Conservation (phyloP, 140 eudicot species). For the Stevia rebaudiana region DNA sequence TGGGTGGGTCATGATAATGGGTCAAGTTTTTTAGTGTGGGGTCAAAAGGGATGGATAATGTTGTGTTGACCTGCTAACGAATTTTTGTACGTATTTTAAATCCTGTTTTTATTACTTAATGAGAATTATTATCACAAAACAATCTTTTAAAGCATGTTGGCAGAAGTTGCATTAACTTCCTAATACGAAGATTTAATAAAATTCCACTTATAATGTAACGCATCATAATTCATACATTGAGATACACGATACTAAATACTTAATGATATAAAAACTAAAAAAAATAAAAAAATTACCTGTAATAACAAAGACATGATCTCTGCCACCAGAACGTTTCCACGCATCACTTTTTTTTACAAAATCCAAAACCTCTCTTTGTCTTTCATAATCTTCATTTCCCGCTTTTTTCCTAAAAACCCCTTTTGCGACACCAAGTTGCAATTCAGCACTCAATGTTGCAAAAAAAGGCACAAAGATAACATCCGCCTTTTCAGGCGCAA, state of each 20-base stretch:
- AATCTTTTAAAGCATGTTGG: background rate
- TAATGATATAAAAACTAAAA: background rate
- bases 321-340: constrained; percentile 86
- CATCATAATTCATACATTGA: background rate
- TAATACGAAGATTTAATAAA: background rate
- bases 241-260: constrained; percentile 4
- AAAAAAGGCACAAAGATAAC: constrained; percentile 90
- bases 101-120: too few relatives aligned
- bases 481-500: constrained; percentile 54
- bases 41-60: background rate
- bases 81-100: too few relatives aligned
- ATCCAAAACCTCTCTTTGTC: constrained; percentile 82
- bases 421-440: constrained; percentile 70
- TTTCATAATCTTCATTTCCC: constrained; percentile 78
- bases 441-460: constrained; percentile 84
- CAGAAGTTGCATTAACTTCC: background rate
- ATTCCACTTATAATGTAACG: background rate
- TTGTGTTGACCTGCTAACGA: too few relatives aligned
- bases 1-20: background rate
- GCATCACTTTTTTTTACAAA: constrained; percentile 63
- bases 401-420: constrained; percentile 77
- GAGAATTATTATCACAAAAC: too few relatives aligned
- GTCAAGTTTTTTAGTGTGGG: background rate
- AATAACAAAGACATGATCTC: constrained; percentile 87
- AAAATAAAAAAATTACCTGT: constrained; percentile 48